Conservation (phyloP, 768 basidiomycete species). For the Calocera viscosa region DNA sequence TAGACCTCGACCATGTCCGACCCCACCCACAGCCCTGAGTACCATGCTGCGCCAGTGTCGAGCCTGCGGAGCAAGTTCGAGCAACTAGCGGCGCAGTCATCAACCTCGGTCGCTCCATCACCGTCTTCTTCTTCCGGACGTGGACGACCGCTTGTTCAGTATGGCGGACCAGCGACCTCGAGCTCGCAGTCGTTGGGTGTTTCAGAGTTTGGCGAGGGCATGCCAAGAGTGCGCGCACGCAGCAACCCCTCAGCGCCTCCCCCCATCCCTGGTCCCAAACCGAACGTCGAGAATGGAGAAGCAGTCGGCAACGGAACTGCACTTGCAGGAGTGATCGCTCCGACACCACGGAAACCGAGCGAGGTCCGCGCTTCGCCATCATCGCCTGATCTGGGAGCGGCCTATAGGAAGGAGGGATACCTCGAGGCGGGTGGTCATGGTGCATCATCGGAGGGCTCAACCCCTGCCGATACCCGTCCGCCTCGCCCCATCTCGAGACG, state of each 20-base stretch:
- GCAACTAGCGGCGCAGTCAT: constrained; percentile 41
- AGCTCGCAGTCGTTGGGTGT: background rate
- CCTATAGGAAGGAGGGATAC: background rate
- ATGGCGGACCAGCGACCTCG: background rate
- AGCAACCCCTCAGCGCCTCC: background rate
- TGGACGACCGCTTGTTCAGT: background rate
- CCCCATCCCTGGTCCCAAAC: background rate
- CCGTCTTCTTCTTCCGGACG: background rate
- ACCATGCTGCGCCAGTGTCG: constrained; percentile 36
- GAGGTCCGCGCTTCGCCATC: background rate
- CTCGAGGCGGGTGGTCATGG: background rate
- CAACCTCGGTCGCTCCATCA: constrained; percentile 9
- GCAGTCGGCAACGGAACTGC: background rate
- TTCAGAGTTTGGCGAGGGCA: background rate
- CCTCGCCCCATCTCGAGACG: background rate
- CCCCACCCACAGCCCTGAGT: background rate
- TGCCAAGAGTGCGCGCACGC: background rate
- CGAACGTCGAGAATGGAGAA: background rate
- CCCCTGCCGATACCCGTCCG: background rate
- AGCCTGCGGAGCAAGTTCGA: constrained; percentile 62
- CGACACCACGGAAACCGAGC: background rate
- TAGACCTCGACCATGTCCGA: constrained; percentile 2
- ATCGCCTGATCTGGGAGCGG: background rate
- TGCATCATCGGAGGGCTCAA: background rate
- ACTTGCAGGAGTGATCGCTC: background rate